Percentiles rank a stretch among this genome's conserved stretches.
Evolutionary conservation across 78 protist species (phyloP).

Genomic region (Dictyostelium firmibasis): DNA sequence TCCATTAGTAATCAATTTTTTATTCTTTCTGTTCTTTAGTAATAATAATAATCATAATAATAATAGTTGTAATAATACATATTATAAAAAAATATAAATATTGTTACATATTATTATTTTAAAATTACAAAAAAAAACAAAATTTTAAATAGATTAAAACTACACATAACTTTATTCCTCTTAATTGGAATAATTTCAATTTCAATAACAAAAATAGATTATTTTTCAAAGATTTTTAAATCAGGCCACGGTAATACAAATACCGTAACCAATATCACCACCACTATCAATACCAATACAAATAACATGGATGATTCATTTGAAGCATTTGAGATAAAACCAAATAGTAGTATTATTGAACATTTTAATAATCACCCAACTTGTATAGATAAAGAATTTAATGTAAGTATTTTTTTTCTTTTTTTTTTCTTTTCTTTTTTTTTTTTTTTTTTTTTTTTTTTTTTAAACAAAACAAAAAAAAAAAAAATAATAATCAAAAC

Average conservation of each 20-base stretch:
- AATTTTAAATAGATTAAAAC: background rate
- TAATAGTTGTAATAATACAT: background rate
- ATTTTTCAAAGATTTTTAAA: background rate
- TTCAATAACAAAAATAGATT: constrained; percentile 1
- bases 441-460: no score
- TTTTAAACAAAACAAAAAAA: no score
- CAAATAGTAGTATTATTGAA: constrained; percentile 47
- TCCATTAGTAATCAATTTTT: background rate
- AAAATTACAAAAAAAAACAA: background rate
- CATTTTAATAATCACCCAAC: constrained; percentile 68
- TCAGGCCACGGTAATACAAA: background rate
- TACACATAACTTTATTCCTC: background rate
- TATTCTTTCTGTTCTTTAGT: no score
- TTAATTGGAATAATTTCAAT: background rate
- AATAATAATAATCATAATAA: background rate
- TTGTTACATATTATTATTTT: background rate
- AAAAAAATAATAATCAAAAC: no score
- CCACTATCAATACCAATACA: background rate
- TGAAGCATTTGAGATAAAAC: constrained; percentile 48
- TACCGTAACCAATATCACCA: background rate
- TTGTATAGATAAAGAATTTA: constrained; percentile 70
- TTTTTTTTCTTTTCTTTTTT: background rate
- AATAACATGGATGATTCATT: constrained; percentile 62
- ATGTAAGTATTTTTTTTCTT: constrained; percentile 16
- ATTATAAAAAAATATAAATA: background rate